Evolutionary conservation across 805 yeast species (phyloP).

Genomic region (Wickerhamiella brachini): DNA sequence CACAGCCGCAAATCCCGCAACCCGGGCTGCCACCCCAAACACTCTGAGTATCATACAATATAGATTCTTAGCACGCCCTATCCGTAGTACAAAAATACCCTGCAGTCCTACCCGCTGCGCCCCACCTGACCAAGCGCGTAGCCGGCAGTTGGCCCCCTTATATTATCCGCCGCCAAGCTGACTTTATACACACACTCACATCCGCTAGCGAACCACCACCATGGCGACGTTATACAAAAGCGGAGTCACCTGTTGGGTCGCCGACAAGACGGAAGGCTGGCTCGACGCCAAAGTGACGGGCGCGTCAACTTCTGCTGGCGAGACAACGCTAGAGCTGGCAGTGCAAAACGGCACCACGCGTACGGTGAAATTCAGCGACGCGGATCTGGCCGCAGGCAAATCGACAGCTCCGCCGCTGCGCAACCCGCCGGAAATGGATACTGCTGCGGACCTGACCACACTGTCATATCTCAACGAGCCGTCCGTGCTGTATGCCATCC

Average conservation of each 20-base stretch:
- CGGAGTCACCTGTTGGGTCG: constrained; percentile 53
- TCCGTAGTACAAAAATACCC: no score
- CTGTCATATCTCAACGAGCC: constrained; percentile 91
- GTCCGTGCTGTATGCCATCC: constrained; percentile 87
- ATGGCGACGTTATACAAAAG: constrained; percentile 13
- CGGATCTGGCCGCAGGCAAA: constrained; percentile 29
- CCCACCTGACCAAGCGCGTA: neutral
- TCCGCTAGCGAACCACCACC: neutral
- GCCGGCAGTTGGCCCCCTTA: neutral
- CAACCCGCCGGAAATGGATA: constrained; percentile 83
- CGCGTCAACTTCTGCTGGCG: constrained; percentile 30
- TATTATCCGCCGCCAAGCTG: neutral
- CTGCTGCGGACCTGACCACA: constrained; percentile 88
- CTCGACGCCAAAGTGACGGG: constrained; percentile 48
- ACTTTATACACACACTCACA: neutral
- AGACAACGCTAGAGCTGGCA: constrained; percentile 36
- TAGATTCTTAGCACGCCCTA: no score
- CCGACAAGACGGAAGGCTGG: constrained; percentile 64
- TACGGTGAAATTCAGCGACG: constrained; percentile 10
- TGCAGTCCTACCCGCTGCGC: neutral
- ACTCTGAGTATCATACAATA: no score
- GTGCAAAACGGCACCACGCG: constrained; percentile 34
- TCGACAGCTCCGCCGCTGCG: constrained; percentile 59
- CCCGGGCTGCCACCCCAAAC: no score
- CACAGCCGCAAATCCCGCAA: neutral